These are phyloP conservation scores for Fomitiporia mediterranea DNA, from an alignment of 1,284 basidiomycete species.

Conservation along the genomic window DNA sequence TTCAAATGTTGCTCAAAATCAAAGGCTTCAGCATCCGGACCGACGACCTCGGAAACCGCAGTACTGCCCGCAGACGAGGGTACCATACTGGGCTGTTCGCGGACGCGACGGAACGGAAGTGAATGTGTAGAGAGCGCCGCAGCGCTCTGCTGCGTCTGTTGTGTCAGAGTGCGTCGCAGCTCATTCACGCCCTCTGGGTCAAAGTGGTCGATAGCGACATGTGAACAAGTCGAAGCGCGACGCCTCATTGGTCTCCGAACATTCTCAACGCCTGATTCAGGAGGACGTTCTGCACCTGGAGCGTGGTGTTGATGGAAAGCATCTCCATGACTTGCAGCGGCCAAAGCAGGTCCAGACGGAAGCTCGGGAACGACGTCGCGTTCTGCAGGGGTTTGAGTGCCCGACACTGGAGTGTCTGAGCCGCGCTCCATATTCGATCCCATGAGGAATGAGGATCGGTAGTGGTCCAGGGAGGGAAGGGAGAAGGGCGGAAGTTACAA, in stretches of 20 bases:
- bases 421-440: background rate
- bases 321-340: constrained; percentile 12
- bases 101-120: background rate
- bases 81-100: background rate
- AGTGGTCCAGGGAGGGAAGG: background rate
- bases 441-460: no score
- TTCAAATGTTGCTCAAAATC: constrained; percentile 15
- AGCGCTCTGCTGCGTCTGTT: constrained; percentile 7
- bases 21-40: background rate
- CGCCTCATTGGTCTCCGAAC: background rate
- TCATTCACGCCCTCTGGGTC: constrained; percentile 20
- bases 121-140: background rate
- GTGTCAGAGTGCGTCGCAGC: constrained; percentile 18
- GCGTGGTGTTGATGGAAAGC: constrained; percentile 8
- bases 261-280: background rate
- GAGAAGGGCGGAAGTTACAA: background rate
- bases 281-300: background rate
- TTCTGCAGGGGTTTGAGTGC: background rate
- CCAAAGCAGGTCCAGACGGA: constrained; percentile 6
- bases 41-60: constrained; percentile 2
- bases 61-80: constrained; percentile 6
- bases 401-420: background rate
- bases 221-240: constrained; percentile 10
- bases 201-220: constrained; percentile 19
- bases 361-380: constrained; percentile 17